Evolutionary conservation across 495 filamentous ascomycete species (phyloP).

Genomic region (Glonium stellatum): DNA sequence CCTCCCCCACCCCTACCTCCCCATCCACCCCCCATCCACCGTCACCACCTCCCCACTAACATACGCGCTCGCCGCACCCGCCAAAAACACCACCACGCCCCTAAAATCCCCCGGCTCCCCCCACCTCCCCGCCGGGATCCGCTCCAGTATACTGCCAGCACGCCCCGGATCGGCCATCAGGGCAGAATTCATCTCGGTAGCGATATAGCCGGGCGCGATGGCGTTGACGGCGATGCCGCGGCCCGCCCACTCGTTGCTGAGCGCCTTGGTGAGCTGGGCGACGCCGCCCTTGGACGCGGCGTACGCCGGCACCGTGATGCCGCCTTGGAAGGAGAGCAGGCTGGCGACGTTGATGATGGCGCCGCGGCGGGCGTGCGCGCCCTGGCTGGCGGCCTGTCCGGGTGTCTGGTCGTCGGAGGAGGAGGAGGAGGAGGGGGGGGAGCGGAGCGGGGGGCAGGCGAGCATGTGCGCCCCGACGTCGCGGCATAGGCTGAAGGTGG

Average conservation of each 20-base stretch:
- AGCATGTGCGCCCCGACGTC: conserved; percentile 85
- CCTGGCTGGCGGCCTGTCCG: conserved; percentile 47
- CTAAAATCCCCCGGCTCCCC: conserved; percentile 85
- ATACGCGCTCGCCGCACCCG: conserved; percentile 68
- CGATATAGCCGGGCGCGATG: conserved; percentile 63
- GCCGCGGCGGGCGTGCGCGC: conserved; percentile 52
- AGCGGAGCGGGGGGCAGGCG: no score
- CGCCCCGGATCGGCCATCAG: conserved; percentile 65
- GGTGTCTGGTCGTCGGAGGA: no score
- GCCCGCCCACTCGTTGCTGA: conserved; percentile 79
- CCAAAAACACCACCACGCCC: conserved; percentile 72
- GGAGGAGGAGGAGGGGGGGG: no score
- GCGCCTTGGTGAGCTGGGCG: conserved; percentile 76
- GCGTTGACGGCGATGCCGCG: conserved; percentile 54
- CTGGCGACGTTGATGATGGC: conserved; percentile 82
- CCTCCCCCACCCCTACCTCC: no score
- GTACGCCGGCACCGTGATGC: conserved; percentile 85
- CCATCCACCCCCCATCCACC: conserved; percentile 95
- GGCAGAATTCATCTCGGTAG: conserved; percentile 86
- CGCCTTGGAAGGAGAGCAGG: conserved; percentile 83
- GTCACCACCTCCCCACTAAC: conserved; percentile 73
- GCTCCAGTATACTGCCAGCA: conserved; percentile 63
- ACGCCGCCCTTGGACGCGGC: conserved; percentile 84
- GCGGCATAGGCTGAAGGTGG: conserved; percentile 76
- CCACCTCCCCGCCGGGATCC: conserved; percentile 86